Conservation (phyloP, 495 filamentous ascomycete species). For the Xylaria sp. region DNA sequence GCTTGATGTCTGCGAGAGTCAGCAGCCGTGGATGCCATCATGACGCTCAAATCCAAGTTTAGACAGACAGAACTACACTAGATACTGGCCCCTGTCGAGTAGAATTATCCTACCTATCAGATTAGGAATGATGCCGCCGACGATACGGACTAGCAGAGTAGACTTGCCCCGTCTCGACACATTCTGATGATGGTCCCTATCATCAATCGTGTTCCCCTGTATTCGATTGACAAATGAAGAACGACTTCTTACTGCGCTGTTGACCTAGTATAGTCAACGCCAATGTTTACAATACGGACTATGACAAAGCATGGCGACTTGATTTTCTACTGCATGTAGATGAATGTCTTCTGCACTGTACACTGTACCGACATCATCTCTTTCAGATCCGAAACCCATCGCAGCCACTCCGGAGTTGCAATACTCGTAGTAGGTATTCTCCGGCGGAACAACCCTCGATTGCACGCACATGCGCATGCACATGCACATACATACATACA, state of each 20-base stretch:
- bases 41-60: not conserved
- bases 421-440: not conserved
- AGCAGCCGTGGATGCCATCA: constrained; percentile 11
- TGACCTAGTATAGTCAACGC: not conserved
- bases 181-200: not conserved
- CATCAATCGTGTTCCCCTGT: not conserved
- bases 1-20: not conserved
- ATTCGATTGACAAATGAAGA: constrained; percentile 12
- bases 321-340: too few species aligned
- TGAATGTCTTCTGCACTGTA: constrained; percentile 2
- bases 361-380: not conserved
- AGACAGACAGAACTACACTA: constrained; percentile 9
- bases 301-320: not conserved
- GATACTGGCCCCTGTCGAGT: constrained; percentile 9
- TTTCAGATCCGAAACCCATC: not conserved
- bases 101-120: constrained; percentile 13
- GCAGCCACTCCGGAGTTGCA: not conserved
- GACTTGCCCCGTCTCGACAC: not conserved
- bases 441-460: not conserved
- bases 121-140: constrained; percentile 1
- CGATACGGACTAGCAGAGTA: not conserved
- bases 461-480: not conserved
- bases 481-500: not conserved
- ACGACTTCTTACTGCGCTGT: not conserved
- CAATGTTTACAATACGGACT: not conserved